Evolutionary conservation across 345 rosid species (phyloP).

Genomic region (Gossypium bickii): DNA sequence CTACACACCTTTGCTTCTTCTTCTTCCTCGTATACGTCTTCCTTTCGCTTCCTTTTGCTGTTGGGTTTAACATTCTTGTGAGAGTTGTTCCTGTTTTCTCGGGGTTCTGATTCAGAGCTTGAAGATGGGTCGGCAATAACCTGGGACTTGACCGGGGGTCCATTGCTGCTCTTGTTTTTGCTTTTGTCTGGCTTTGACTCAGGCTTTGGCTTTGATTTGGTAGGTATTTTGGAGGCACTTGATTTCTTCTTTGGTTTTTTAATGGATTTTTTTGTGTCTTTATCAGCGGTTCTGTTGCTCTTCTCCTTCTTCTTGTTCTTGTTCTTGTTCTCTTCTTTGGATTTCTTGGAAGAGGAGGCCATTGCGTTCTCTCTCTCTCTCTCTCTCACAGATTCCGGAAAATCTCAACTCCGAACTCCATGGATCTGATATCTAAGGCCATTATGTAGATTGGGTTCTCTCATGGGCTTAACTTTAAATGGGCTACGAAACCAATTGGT

Average conservation of each 20-base stretch:
- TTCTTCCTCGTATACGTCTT: constrained; percentile 21
- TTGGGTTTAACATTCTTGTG: constrained; percentile 15
- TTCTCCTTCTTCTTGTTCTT: neutral
- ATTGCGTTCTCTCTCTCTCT: neutral
- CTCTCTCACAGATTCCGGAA: neutral
- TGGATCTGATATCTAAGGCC: neutral
- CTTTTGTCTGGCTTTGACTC: constrained; percentile 12
- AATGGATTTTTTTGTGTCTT: neutral
- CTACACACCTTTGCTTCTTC: constrained; percentile 39
- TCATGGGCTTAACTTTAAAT: neutral
- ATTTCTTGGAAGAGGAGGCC: constrained; percentile 17
- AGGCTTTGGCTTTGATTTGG: neutral
- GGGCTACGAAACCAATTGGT: neutral
- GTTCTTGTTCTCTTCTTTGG: neutral
- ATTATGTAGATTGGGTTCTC: neutral
- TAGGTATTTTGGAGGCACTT: neutral
- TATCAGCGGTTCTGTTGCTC: neutral
- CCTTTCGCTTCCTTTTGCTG: constrained; percentile 25
- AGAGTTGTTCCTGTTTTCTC: constrained; percentile 15
- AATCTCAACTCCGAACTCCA: neutral
- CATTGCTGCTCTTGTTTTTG: constrained; percentile 10
- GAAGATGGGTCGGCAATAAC: constrained; percentile 13
- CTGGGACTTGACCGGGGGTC: constrained; percentile 10
- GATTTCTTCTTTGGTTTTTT: constrained; percentile 9
- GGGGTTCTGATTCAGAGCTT: constrained; percentile 20